Percentiles rank a stretch among this genome's conserved stretches.
Conservation (phyloP, 2,329 filamentous ascomycete species). For the Nothophoma quercina region DNA sequence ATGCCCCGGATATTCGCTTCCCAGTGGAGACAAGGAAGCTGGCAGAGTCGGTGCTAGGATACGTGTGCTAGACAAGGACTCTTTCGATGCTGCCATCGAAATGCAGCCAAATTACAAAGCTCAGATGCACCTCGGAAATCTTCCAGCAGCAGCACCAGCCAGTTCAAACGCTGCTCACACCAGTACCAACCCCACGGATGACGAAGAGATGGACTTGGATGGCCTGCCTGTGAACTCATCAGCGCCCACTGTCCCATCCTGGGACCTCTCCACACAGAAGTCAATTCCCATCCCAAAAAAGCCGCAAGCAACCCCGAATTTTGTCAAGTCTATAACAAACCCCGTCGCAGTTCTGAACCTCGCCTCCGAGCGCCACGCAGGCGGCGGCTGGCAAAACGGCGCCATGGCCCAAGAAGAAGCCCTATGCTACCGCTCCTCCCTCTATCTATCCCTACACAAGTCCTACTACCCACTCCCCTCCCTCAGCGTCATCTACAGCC, state of each 20-base stretch:
- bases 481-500: constrained; percentile 65
- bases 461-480: constrained; percentile 63
- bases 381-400: constrained; percentile 71
- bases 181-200: too few species aligned
- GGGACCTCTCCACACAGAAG: constrained; percentile 5
- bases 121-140: constrained; percentile 11
- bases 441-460: constrained; percentile 57
- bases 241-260: not conserved
- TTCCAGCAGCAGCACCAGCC: not conserved
- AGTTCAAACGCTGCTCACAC: too few species aligned
- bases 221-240: constrained; percentile 1
- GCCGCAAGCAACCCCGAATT: too few species aligned
- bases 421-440: constrained; percentile 69
- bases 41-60: constrained; percentile 38
- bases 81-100: constrained; percentile 42
- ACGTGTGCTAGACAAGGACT: constrained; percentile 43
- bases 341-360: constrained; percentile 71
- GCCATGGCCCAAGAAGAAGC: constrained; percentile 73
- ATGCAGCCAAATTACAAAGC: constrained; percentile 32
- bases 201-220: constrained; percentile 8
- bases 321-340: too few species aligned
- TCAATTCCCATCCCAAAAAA: not conserved
- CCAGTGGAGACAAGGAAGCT: constrained; percentile 19
- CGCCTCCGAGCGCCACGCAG: constrained; percentile 64
- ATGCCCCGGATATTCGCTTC: constrained; percentile 34